Percentiles rank a stretch among this genome's conserved stretches.
Evolutionary conservation across 768 basidiomycete genomes (phyloP).

Genomic region (Tephrocybe sp.): DNA sequence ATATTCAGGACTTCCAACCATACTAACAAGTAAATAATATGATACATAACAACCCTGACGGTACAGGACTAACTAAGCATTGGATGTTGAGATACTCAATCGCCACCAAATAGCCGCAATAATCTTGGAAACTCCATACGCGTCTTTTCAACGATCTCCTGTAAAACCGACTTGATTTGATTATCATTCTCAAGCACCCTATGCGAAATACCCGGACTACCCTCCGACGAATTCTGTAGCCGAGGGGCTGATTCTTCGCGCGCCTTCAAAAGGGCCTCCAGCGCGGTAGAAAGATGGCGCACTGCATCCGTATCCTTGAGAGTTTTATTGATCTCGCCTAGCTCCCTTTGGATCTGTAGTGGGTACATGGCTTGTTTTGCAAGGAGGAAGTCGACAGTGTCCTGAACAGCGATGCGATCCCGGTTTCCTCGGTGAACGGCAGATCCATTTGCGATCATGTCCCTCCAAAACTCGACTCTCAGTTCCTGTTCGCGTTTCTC

Average conservation of each 20-base stretch:
- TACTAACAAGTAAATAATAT: no score
- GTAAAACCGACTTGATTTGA: slow-evolving; percentile 6
- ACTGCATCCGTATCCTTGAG: slow-evolving; percentile 9
- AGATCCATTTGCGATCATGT: slow-evolving; percentile 12
- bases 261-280: slow-evolving; percentile 3
- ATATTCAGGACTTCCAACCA: no score
- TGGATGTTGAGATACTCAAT: no score
- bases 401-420: slow-evolving; percentile 9
- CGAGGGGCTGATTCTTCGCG: slow-evolving; percentile 9
- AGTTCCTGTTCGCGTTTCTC: slow-evolving; percentile 10
- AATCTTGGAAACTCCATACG: slow-evolving; percentile 9
- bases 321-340: slow-evolving; percentile 9
- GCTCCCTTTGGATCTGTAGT: slow-evolving; percentile 12
- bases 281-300: slow-evolving; percentile 7
- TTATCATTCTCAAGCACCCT: slow-evolving; percentile 5
- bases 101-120: slow-evolving; percentile 3
- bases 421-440: slow-evolving; percentile 5
- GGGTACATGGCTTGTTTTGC: slow-evolving; percentile 14
- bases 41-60: no score
- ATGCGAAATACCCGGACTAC: neutral
- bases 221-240: neutral
- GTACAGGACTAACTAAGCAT: no score
- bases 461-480: slow-evolving; percentile 9
- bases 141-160: slow-evolving; percentile 1
- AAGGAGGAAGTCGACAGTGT: slow-evolving; percentile 18